A percentile compares a stretch with the other conserved stretches of the same genome.
Conservation (phyloP, 2,329 filamentous ascomycete genomes). For the Pseudogymnoascus sp. region DNA sequence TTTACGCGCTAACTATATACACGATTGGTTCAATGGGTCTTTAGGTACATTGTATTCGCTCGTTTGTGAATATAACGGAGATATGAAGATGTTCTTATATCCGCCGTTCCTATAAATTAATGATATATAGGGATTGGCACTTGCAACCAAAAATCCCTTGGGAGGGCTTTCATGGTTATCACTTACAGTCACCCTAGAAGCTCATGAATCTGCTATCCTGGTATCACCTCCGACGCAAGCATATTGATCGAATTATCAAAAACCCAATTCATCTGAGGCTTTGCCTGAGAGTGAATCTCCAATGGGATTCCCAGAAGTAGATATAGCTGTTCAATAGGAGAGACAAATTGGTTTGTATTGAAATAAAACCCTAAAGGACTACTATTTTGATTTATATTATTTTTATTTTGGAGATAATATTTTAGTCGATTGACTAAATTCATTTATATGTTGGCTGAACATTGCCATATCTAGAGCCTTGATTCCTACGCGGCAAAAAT, state of each 20-base stretch:
- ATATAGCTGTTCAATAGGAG: not conserved
- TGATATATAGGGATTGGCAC: not conserved
- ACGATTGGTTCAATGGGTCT: not conserved
- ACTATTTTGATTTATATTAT: not conserved
- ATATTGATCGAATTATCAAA: not conserved
- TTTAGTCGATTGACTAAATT: not conserved
- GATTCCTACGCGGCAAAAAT: not conserved
- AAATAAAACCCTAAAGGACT: not conserved
- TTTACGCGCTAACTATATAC: not conserved
- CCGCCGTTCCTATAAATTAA: not conserved
- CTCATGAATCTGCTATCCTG: not conserved
- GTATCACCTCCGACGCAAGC: not conserved
- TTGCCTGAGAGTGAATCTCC: not conserved
- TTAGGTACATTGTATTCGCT: not conserved
- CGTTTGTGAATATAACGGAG: not conserved
- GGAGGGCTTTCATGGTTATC: not conserved
- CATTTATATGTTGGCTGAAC: not conserved
- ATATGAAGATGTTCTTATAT: not conserved
- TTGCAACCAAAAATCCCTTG: not conserved
- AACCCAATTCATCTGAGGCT: not conserved
- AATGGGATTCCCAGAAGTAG: not conserved
- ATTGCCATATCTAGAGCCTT: not conserved
- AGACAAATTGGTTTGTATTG: not conserved
- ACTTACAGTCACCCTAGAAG: too few species aligned
- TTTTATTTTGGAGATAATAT: not conserved